Conservation (phyloP, 2,329 filamentous ascomycete species). For the Neocatenulostroma microsporum region DNA sequence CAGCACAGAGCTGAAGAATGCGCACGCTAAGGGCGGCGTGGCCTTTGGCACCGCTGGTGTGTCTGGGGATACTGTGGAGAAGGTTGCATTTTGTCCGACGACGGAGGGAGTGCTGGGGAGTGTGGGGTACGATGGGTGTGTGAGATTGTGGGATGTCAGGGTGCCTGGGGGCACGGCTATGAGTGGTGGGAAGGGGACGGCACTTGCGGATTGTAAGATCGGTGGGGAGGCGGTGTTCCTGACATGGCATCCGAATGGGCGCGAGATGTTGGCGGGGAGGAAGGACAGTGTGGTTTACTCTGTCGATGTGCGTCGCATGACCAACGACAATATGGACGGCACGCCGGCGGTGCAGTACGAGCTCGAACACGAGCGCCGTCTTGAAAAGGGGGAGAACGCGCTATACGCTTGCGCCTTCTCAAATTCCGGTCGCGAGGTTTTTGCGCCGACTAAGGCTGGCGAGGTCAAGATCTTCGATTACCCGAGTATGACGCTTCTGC, state of each 20-base stretch:
- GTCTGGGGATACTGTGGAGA: slow-evolving; percentile 59
- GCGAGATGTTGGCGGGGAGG: slow-evolving; percentile 62
- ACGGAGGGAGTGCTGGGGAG: slow-evolving; percentile 72
- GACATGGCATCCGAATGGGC: slow-evolving; percentile 65
- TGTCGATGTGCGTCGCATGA: slow-evolving; percentile 24
- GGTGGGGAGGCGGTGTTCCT: slow-evolving; percentile 36
- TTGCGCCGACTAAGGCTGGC: slow-evolving; percentile 64
- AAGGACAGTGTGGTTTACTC: slow-evolving; percentile 47
- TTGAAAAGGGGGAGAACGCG: slow-evolving; percentile 7
- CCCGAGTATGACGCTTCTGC: slow-evolving; percentile 48
- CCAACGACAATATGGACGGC: slow-evolving; percentile 1
- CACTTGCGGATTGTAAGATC: slow-evolving; percentile 53
- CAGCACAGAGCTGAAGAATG: slow-evolving; percentile 61
- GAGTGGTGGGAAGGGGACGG: slow-evolving; percentile 19
- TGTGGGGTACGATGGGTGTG: slow-evolving; percentile 63
- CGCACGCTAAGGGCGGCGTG: slow-evolving; percentile 17
- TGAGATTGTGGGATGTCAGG: slow-evolving; percentile 74
- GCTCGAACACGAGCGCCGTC: slow-evolving; percentile 4
- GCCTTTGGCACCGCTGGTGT: slow-evolving; percentile 32
- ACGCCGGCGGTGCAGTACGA: slow-evolving; percentile 3
- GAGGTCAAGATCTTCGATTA: slow-evolving; percentile 62
- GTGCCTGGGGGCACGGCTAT: slow-evolving; percentile 41
- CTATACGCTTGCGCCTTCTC: slow-evolving; percentile 69
- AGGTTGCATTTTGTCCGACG: slow-evolving; percentile 68
- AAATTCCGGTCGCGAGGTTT: slow-evolving; percentile 63